Conservation (phyloP, 441 rosid genomes). For the Omphalea diandra region DNA sequence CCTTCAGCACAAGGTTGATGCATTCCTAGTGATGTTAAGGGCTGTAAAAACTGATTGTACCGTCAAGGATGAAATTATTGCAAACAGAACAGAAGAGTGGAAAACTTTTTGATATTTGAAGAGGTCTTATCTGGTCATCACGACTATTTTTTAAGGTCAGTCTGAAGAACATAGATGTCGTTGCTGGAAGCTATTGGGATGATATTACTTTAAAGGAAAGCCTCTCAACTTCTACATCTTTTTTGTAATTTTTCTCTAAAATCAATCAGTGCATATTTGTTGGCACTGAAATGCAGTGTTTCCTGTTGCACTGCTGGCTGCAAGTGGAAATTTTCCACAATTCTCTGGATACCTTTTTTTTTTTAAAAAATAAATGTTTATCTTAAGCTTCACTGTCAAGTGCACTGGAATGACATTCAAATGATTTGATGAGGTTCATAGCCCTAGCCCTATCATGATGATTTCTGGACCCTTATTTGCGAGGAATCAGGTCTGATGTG, state of each 20-base stretch:
- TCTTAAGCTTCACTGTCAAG: not conserved
- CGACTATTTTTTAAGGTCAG: slow-evolving; percentile 26
- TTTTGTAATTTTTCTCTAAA: not conserved
- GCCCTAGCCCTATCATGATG: no score
- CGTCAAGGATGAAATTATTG: slow-evolving; percentile 8
- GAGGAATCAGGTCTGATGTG: no score
- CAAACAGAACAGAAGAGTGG: slow-evolving; percentile 19
- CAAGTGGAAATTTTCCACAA: no score
- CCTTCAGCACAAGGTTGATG: slow-evolving; percentile 13
- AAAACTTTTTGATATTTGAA: slow-evolving; percentile 4
- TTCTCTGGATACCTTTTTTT: no score
- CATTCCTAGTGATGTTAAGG: not conserved
- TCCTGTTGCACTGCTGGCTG: slow-evolving; percentile 12
- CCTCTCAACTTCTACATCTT: slow-evolving; percentile 23
- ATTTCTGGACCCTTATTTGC: no score
- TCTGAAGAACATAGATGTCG: slow-evolving; percentile 22
- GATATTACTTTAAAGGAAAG: slow-evolving; percentile 4
- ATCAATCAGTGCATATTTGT: not conserved
- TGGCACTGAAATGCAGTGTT: not conserved
- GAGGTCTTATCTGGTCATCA: not conserved
- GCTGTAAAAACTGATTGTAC: slow-evolving; percentile 3
- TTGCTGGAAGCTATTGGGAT: slow-evolving; percentile 21
- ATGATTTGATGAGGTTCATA: not conserved
- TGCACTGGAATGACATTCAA: not conserved
- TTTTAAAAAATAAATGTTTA: no score